Conservation (phyloP, 805 yeast species). For the Saccharomycopsis amapae region DNA sequence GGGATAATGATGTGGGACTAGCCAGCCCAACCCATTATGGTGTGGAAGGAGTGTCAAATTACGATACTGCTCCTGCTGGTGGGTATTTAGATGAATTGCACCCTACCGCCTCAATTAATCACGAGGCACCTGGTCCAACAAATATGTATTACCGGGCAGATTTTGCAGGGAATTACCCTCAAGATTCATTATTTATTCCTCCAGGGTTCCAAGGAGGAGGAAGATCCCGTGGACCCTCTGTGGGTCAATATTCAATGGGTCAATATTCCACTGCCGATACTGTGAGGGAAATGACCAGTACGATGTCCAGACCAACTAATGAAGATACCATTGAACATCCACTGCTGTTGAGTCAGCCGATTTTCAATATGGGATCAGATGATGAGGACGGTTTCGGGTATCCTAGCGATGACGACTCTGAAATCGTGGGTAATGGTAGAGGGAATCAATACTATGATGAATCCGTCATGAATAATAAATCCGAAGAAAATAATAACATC, state of each 20-base stretch:
- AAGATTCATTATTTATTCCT: too few species aligned
- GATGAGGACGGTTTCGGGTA: not conserved
- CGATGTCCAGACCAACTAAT: too few species aligned
- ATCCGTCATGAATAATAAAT: not conserved
- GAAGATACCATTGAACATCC: not conserved
- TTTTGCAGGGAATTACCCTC: too few species aligned
- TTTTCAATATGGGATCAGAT: not conserved
- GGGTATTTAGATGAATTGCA: too few species aligned
- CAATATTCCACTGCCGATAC: conserved; percentile 6
- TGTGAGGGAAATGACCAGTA: not conserved
- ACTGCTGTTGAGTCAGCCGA: not conserved
- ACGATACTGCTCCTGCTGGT: too few species aligned
- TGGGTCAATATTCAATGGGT: conserved; percentile 2
- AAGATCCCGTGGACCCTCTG: conserved; percentile 12
- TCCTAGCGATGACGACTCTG: not conserved
- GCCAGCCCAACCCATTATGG: too few species aligned
- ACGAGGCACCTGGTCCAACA: too few species aligned
- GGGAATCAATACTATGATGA: not conserved
- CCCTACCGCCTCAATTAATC: too few species aligned
- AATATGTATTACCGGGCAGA: too few species aligned
- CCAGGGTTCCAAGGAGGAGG: too few species aligned
- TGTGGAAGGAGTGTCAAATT: too few species aligned
- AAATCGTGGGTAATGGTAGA: not conserved
- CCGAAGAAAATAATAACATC: not conserved
- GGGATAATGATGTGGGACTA: too few species aligned